phyloP scores from a whole-genome alignment of 495 filamentous ascomycete species.

The Cryomyces minteri region DNA sequence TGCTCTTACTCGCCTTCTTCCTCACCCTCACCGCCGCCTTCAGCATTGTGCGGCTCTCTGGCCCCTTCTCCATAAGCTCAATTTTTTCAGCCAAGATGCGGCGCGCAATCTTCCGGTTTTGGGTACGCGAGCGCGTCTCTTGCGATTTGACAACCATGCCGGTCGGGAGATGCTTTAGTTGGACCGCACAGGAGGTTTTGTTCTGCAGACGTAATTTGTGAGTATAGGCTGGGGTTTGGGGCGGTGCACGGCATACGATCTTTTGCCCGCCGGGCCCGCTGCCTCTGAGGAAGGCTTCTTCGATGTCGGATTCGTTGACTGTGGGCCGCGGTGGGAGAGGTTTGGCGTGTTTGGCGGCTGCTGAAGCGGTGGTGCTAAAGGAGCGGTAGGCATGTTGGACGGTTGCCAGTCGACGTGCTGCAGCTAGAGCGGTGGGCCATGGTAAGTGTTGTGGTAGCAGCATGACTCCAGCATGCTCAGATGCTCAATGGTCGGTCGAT shows the following conservation, averaged over 20 bases:
- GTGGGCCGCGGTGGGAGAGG: slow-evolving; percentile 55
- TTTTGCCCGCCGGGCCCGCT: slow-evolving; percentile 92
- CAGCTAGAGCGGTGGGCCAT: not conserved
- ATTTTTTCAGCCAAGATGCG: slow-evolving; percentile 57
- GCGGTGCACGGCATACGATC: slow-evolving; percentile 33
- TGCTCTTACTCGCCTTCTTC: slow-evolving; percentile 46
- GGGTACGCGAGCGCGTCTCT: slow-evolving; percentile 65
- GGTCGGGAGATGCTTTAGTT: slow-evolving; percentile 76
- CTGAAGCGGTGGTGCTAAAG: not conserved
- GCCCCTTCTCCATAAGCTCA: slow-evolving; percentile 46
- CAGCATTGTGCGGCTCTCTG: slow-evolving; percentile 34
- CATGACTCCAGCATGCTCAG: not conserved
- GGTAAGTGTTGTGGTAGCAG: not conserved
- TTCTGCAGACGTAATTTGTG: slow-evolving; percentile 25
- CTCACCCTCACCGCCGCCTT: slow-evolving; percentile 34
- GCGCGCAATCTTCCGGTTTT: slow-evolving; percentile 81
- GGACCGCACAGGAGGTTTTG: slow-evolving; percentile 92
- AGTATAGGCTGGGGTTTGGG: slow-evolving; percentile 3
- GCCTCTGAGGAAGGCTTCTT: slow-evolving; percentile 75
- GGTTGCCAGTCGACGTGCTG: not conserved
- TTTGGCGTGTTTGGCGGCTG: not conserved
- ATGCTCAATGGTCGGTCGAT: not conserved
- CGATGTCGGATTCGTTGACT: slow-evolving; percentile 59
- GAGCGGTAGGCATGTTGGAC: not conserved
- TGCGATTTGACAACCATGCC: slow-evolving; percentile 86